Base-by-base conservation (phyloP, 139 green algal species). In the Trebouxia sp. region DNA sequence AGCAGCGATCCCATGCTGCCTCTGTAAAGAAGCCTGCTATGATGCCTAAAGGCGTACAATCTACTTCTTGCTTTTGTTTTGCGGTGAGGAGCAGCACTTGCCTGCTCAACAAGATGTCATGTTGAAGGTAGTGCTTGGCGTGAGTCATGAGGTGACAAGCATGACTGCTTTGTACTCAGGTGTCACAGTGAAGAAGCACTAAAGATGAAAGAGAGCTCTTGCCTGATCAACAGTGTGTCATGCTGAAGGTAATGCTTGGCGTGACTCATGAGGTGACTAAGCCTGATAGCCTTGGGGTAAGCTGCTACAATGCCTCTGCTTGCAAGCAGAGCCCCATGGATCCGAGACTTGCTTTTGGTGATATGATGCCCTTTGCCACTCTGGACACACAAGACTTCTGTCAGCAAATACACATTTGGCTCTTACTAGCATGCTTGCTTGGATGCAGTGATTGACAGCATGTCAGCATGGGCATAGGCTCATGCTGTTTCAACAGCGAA, bases 361-460 rank as follows among this genome's bases (percentile, higher is more conserved):
- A 82, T 76, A 56, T 82, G 76, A 22, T 82, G 56, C 22, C 76
- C 76, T 39, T 82, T 82, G 17, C 76, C 76, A 20, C 76, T 82
- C 76, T 82, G 55, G 11, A 82, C 11, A 38, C 37, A 45, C 20
- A 35, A 69, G 24, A 5, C 24, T n/a, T 65, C 5, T 65, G 42
- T 5, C 30, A 65, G 20, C 12, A 39, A 43, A 65, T 5, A 53
- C 15, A n/a, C n/a, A n/a, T n/a, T n/a, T n/a, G n/a, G n/a, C n/a
- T n/a, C n/a, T n/a, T n/a, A n/a, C n/a, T n/a, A n/a, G n/a, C n/a
- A n/a, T n/a, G n/a, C n/a, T n/a, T n/a, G n/a, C n/a, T n/a, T n/a
- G n/a, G n/a, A n/a, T n/a, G n/a, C n/a, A n/a, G n/a, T n/a, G n/a
- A n/a, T n/a, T n/a, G n/a, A n/a, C n/a, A n/a, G n/a, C n/a, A n/a